Evolutionary conservation across 805 yeast genomes (phyloP).

Genomic region (Starmerella vaccinii): DNA sequence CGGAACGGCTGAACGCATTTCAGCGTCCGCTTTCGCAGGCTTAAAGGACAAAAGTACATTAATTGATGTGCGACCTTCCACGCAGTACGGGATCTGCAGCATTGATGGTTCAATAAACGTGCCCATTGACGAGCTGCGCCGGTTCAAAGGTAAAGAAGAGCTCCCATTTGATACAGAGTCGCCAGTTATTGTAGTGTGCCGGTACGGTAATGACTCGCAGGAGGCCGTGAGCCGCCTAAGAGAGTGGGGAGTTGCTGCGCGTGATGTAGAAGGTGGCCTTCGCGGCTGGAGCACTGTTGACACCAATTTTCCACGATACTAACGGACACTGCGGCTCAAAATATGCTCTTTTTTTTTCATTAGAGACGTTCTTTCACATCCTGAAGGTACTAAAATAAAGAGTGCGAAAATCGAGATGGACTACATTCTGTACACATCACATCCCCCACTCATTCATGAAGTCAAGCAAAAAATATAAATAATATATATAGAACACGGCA

Average conservation of each 20-base stretch:
- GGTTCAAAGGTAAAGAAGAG: slow-evolving; percentile 26
- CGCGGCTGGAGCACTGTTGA: slow-evolving; percentile 59
- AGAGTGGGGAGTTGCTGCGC: slow-evolving; percentile 43
- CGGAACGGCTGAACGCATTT: slow-evolving; percentile 36
- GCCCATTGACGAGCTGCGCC: slow-evolving; percentile 45
- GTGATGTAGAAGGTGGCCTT: slow-evolving; percentile 73
- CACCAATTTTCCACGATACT: slow-evolving; percentile 53
- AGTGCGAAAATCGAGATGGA: too few species aligned
- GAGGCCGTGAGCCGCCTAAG: slow-evolving; percentile 52
- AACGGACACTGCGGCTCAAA: slow-evolving; percentile 10
- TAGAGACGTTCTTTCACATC: too few species aligned
- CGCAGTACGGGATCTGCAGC: slow-evolving; percentile 60
- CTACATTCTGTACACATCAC: too few species aligned
- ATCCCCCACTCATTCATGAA: too few species aligned
- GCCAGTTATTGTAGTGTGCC: slow-evolving; percentile 56
- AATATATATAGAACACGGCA: too few species aligned
- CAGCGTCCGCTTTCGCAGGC: background rate
- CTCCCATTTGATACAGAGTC: slow-evolving; percentile 21
- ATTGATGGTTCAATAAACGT: slow-evolving; percentile 52
- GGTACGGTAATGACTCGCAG: slow-evolving; percentile 88
- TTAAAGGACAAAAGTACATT: slow-evolving; percentile 29
- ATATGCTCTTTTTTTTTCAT: too few species aligned
- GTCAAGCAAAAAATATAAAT: too few species aligned
- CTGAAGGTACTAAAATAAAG: too few species aligned
- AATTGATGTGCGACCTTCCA: slow-evolving; percentile 72